phyloP scores from a whole-genome alignment of 768 basidiomycete species.

The Rossbeevera mucosa region DNA sequence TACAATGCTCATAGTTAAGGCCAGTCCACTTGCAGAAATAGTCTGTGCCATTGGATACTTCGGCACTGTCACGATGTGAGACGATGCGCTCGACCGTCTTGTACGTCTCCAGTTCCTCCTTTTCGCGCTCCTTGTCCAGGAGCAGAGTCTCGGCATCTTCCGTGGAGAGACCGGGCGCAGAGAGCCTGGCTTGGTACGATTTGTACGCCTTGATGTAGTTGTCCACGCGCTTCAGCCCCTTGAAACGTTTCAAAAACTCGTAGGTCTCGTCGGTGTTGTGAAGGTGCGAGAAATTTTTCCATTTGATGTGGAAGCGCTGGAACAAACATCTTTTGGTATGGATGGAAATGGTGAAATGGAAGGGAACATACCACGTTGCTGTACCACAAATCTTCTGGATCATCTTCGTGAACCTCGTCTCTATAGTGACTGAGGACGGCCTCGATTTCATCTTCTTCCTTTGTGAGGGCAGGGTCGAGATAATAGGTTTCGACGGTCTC shows the following conservation, averaged over 20 bases:
- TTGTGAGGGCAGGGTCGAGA: slow-evolving; percentile 47
- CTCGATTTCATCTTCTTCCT: slow-evolving; percentile 87
- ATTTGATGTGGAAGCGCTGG: slow-evolving; percentile 98
- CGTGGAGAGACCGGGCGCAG: slow-evolving; percentile 60
- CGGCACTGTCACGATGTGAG: slow-evolving; percentile 61
- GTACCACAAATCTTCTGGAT: slow-evolving; percentile 78
- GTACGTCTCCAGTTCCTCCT: slow-evolving; percentile 87
- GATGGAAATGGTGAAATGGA: neutral
- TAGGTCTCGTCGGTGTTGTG: slow-evolving; percentile 99
- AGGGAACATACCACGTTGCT: slow-evolving; percentile 68
- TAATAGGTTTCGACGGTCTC: slow-evolving; percentile 53
- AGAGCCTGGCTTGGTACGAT: slow-evolving; percentile 60
- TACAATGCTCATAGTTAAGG: slow-evolving; percentile 90
- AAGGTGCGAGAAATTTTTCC: slow-evolving; percentile 96
- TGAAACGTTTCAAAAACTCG: slow-evolving; percentile 92
- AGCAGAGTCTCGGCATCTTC: slow-evolving; percentile 89
- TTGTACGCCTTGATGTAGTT: slow-evolving; percentile 97
- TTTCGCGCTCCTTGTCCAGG: slow-evolving; percentile 86
- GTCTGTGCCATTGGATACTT: slow-evolving; percentile 51
- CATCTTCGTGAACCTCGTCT: slow-evolving; percentile 74
- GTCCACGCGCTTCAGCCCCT: slow-evolving; percentile 94
- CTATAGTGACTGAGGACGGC: slow-evolving; percentile 82
- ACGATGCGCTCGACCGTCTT: slow-evolving; percentile 91
- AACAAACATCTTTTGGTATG: slow-evolving; percentile 12
- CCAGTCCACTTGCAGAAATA: slow-evolving; percentile 98